These are phyloP conservation scores for Cryptosporidium bovis DNA, from an alignment of 169 alveolate genomes.

Conservation along the genomic window DNA sequence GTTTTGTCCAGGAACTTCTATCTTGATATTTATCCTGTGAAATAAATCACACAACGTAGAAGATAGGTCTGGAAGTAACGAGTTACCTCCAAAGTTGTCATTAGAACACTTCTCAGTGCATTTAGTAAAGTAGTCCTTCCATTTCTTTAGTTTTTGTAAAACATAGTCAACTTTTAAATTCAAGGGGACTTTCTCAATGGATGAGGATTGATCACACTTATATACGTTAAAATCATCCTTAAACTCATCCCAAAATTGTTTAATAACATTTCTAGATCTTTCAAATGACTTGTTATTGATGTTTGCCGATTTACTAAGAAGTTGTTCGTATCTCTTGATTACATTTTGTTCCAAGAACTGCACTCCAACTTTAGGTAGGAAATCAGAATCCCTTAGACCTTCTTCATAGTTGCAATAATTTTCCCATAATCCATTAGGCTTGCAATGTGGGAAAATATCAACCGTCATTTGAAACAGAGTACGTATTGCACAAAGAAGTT, in stretches of 20 bases:
- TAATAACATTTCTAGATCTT: slow-evolving; percentile 73
- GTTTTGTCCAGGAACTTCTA: slow-evolving; percentile 80
- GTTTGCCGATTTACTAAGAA: slow-evolving; percentile 16
- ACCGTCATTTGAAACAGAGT: slow-evolving; percentile 78
- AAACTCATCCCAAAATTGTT: slow-evolving; percentile 75
- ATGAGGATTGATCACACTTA: background rate
- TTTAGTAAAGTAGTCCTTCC: slow-evolving; percentile 78
- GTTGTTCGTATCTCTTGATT: slow-evolving; percentile 72
- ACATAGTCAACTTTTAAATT: slow-evolving; percentile 73
- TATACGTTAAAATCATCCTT: slow-evolving; percentile 70
- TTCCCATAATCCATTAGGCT: no score
- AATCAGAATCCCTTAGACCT: slow-evolving; percentile 4
- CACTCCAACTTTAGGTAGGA: slow-evolving; percentile 75
- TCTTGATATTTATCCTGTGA: slow-evolving; percentile 73
- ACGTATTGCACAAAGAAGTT: slow-evolving; percentile 79
- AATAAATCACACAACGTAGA: slow-evolving; percentile 79
- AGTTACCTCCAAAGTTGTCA: slow-evolving; percentile 36
- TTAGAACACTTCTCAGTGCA: slow-evolving; percentile 52
- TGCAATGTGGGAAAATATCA: slow-evolving; percentile 64
- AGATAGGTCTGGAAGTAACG: slow-evolving; percentile 75
- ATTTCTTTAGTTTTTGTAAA: slow-evolving; percentile 77
- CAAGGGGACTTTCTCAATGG: slow-evolving; percentile 44
- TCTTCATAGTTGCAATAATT: background rate
- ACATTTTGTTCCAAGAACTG: slow-evolving; percentile 76
- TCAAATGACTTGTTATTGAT: slow-evolving; percentile 53